Conservation (phyloP, 768 basidiomycete species). For the Strobilomyces dryophilus region DNA sequence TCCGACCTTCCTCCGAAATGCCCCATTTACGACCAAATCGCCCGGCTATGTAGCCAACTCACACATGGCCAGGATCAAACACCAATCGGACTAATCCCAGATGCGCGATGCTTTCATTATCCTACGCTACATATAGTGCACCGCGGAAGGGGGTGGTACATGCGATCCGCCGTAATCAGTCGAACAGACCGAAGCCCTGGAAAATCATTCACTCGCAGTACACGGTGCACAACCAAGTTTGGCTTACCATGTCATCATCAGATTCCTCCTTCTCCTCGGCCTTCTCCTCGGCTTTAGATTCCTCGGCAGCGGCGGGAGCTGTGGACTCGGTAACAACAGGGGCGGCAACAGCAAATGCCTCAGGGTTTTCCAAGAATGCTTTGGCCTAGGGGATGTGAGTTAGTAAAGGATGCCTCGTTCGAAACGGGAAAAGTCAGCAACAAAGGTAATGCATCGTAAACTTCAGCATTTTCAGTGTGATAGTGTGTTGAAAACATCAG, state of each 20-base stretch:
- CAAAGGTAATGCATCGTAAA: slow-evolving; percentile 36
- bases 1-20: slow-evolving; percentile 6
- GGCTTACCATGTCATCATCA: slow-evolving; percentile 82
- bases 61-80: background rate
- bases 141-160: slow-evolving; percentile 8
- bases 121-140: slow-evolving; percentile 22
- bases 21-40: background rate
- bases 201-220: slow-evolving; percentile 6
- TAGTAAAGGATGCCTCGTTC: background rate
- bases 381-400: slow-evolving; percentile 58
- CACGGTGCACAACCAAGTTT: background rate
- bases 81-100: slow-evolving; percentile 2
- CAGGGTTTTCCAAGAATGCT: slow-evolving; percentile 96
- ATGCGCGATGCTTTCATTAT: slow-evolving; percentile 13
- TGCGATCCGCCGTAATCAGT: slow-evolving; percentile 40
- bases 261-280: slow-evolving; percentile 83
- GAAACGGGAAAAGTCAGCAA: slow-evolving; percentile 25
- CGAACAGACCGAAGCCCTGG: slow-evolving; percentile 93
- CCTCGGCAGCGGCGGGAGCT: slow-evolving; percentile 56
- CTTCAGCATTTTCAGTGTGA: slow-evolving; percentile 82
- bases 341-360: slow-evolving; percentile 88
- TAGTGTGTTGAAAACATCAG: slow-evolving; percentile 37
- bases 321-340: slow-evolving; percentile 52
- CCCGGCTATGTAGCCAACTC: background rate
- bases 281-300: slow-evolving; percentile 63